Conservation (phyloP, 345 rosid species). For the Anacardium occidentale region DNA sequence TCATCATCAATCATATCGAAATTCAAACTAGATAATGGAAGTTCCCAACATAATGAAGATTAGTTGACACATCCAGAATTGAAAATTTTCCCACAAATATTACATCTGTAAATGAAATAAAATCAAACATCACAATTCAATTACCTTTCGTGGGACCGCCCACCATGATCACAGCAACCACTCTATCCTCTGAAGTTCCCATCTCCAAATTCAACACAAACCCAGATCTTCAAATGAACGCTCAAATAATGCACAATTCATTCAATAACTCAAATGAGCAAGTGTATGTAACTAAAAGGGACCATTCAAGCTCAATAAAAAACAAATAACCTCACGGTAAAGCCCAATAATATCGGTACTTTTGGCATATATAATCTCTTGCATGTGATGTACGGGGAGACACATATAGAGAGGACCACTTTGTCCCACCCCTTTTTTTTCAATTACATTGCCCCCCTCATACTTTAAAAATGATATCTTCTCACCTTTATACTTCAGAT, state of each 20-base stretch:
- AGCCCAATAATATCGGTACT: not conserved
- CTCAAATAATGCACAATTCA: conserved; percentile 4
- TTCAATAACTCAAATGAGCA: not conserved
- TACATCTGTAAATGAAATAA: not conserved
- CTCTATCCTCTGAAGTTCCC: conserved; percentile 73
- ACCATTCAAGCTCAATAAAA: not conserved
- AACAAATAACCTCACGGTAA: conserved; percentile 1
- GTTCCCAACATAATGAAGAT: conserved; percentile 6
- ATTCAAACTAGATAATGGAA: not conserved
- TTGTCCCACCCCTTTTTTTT: too few species aligned
- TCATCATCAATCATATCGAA: not conserved
- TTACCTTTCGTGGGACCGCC: conserved; percentile 99
- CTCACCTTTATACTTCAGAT: too few species aligned
- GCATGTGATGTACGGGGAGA: not conserved
- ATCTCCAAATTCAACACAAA: conserved; percentile 33
- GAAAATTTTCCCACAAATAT: conserved; percentile 6
- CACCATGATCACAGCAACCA: conserved; percentile 97
- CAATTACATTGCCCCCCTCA: too few species aligned
- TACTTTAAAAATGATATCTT: too few species aligned
- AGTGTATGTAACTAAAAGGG: not conserved
- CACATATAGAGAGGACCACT: not conserved
- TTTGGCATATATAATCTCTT: not conserved
- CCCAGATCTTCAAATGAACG: conserved; percentile 41
- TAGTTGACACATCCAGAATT: not conserved
- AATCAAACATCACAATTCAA: not conserved